phyloP scores from a whole-genome alignment of 192 early-diverging fungal genomes.

The Mortierella alpina region DNA sequence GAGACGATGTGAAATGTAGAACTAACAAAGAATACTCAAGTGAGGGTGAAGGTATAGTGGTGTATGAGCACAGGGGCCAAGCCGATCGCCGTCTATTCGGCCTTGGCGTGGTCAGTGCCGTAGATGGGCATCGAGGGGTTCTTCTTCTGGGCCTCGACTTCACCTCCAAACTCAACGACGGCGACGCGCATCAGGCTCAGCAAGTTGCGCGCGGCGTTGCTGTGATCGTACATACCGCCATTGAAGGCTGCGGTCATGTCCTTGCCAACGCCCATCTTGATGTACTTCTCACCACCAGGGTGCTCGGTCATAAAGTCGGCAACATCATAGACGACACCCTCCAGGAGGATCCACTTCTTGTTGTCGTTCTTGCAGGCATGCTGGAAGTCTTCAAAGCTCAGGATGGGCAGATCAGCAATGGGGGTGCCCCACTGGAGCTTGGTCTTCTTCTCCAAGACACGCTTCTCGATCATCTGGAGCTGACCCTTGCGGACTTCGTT shows the following conservation, averaged over 20 bases:
- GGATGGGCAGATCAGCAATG: constrained; percentile 75
- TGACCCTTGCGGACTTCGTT: constrained; percentile 87
- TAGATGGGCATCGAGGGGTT: constrained; percentile 50
- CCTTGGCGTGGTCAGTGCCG: constrained; percentile 36
- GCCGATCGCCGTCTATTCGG: constrained; percentile 7
- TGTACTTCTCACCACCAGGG: constrained; percentile 86
- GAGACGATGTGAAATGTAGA: constrained; percentile 1
- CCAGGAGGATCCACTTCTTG: constrained; percentile 84
- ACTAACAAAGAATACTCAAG: not conserved
- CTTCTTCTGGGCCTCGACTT: constrained; percentile 59
- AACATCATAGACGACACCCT: constrained; percentile 89
- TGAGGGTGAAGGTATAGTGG: not conserved
- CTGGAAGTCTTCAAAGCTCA: constrained; percentile 74
- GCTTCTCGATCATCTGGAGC: constrained; percentile 87
- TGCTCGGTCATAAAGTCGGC: constrained; percentile 88
- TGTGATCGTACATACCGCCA: constrained; percentile 94
- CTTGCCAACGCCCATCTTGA: constrained; percentile 83
- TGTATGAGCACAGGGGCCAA: not conserved
- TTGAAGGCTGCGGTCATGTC: constrained; percentile 95
- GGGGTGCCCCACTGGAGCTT: constrained; percentile 82
- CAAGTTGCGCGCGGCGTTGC: constrained; percentile 93
- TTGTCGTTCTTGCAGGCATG: constrained; percentile 63
- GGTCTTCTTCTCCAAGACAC: constrained; percentile 70
- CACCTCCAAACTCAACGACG: constrained; percentile 65
- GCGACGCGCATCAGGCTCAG: constrained; percentile 82